phyloP scores from a whole-genome alignment of 805 yeast genomes.

The Candida qinlingensis region DNA sequence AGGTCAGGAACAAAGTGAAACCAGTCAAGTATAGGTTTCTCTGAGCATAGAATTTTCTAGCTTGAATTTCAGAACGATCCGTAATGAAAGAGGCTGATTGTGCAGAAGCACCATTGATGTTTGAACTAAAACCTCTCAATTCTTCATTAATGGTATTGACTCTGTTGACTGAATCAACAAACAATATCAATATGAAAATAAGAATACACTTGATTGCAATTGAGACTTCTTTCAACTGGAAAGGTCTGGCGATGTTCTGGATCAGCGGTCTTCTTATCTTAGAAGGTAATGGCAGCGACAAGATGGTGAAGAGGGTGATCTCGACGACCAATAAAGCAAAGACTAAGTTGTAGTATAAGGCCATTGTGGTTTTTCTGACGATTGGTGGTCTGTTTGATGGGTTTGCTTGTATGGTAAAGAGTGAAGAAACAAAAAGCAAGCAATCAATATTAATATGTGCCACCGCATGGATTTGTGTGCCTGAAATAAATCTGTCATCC shows the following conservation, averaged over 20 bases:
- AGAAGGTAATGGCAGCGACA: constrained; percentile 85
- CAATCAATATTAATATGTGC: too few species aligned
- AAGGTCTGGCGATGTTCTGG: constrained; percentile 58
- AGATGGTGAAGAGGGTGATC: constrained; percentile 68
- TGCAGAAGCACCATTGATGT: constrained; percentile 17
- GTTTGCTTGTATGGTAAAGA: too few species aligned
- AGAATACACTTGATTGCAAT: constrained; percentile 76
- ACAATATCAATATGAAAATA: constrained; percentile 77
- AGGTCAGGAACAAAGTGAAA: constrained; percentile 83
- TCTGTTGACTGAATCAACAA: constrained; percentile 84
- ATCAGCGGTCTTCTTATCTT: constrained; percentile 64
- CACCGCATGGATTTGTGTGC: too few species aligned
- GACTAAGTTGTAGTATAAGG: constrained; percentile 33
- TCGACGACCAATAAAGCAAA: constrained; percentile 76
- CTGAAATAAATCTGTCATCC: too few species aligned
- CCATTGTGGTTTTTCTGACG: constrained; percentile 15
- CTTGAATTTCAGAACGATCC: constrained; percentile 80
- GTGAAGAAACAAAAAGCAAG: too few species aligned
- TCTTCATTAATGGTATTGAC: constrained; percentile 67
- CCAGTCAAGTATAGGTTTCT: constrained; percentile 96
- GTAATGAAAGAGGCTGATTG: constrained; percentile 28
- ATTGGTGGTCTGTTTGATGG: background rate
- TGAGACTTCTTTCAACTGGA: constrained; percentile 64
- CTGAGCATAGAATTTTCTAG: constrained; percentile 91
- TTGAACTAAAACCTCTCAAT: constrained; percentile 33